These are phyloP conservation scores for Dactylorhiza incarnata DNA, from an alignment of 106 monocot genomes.

Conservation along the genomic window DNA sequence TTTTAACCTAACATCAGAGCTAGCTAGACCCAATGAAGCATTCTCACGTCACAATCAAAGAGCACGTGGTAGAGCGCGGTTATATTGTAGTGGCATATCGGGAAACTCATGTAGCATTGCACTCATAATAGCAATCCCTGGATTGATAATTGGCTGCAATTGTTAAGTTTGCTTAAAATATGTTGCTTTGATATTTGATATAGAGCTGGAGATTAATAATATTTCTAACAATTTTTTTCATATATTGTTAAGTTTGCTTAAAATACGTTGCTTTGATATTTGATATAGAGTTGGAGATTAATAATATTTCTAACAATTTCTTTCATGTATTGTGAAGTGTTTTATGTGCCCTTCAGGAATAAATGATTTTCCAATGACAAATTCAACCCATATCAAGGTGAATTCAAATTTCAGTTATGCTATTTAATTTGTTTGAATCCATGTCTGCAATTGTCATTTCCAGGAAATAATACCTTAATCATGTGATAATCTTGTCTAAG, in stretches of 20 bases:
- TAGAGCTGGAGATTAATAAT: no score
- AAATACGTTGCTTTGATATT: not conserved
- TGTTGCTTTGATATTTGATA: no score
- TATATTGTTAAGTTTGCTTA: not conserved
- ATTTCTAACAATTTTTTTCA: no score
- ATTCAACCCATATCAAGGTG: constrained; percentile 93
- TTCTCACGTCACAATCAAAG: no score
- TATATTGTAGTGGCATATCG: no score
- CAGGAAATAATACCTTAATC: not conserved
- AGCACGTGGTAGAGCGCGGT: no score
- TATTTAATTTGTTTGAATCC: not conserved
- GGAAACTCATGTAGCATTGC: no score
- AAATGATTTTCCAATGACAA: constrained; percentile 99
- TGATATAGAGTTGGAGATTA: not conserved
- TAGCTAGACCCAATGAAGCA: no score
- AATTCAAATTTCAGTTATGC: constrained; percentile 2
- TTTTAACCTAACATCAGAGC: no score
- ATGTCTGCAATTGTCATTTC: not conserved
- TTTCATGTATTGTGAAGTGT: constrained; percentile 47
- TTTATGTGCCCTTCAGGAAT: constrained; percentile 99
- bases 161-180: no score
- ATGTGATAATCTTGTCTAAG: not conserved
- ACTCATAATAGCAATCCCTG: no score
- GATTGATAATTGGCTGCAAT: no score
- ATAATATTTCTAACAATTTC: constrained; percentile 5